Base-by-base conservation (phyloP, 805 yeast genomes). In the Spathaspora hagerdaliae region DNA sequence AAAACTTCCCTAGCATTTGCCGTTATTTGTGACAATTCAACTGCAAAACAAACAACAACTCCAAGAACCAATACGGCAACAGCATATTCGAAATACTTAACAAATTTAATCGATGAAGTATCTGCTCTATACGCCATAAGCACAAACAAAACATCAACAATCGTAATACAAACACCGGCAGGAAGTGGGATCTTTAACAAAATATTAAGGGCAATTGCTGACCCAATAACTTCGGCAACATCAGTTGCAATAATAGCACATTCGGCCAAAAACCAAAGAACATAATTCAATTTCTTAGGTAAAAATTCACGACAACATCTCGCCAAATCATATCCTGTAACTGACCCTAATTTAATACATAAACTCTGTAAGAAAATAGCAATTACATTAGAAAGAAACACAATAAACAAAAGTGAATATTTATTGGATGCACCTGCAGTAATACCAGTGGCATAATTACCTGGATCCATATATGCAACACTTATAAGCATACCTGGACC, bases 381-480 rank as follows among this genome's bases (percentile, higher is more conserved):
- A 26, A 74, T 70, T 13, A 72, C 33, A 49, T 71, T 74, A 36
- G 78, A 69, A 15, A 73, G 44, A 3, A 75, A 56, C 38, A 73
- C 71, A 43, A 75, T 60, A 47, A 72, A 74, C 24, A 75, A 59
- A 36, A 75, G 60, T 9, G 77, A 64, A 52, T 58, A 75, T 48
- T 58, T 53, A 50, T 74, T 73, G 27, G 67, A 53, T 1, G 80
- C 73, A 47, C 80, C 80, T 4, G 77, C 79, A 9, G 71, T 61
- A 36, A 72, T 60, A 46, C 74, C 75, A 1, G 79, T 74, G 27
- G 79, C 73, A 50, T 75, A 73, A 51, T 75, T 75, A 55, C 80
- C 80, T 10, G 80, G 80, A 51, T 75, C 80, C 74, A 75, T 74
- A 51, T 75, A 75, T 2, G 79, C 77, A 34, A 74, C 79, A 24